Conservation (phyloP, 495 filamentous ascomycete species). For the Xylaria acuta region DNA sequence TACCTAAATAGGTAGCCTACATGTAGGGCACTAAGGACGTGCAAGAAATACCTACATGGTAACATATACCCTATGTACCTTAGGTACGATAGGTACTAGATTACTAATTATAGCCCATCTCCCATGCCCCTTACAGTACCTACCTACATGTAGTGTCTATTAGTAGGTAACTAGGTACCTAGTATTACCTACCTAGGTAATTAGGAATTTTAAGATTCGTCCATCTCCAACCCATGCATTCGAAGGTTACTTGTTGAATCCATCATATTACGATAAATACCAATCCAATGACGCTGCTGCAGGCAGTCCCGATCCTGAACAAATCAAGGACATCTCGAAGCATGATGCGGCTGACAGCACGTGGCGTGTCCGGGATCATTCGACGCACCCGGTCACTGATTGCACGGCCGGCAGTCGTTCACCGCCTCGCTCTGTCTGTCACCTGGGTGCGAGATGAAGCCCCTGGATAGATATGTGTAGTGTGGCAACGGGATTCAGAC, state of each 20-base stretch:
- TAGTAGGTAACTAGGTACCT: too few species aligned
- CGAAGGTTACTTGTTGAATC: background rate
- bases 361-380: slow-evolving; percentile 46
- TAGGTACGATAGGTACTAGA: background rate
- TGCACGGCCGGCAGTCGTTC: background rate
- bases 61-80: too few species aligned
- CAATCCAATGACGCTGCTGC: background rate
- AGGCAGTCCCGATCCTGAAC: background rate
- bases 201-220: too few species aligned
- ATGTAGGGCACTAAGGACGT: too few species aligned
- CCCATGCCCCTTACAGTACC: too few species aligned
- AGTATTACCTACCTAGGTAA: too few species aligned
- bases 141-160: too few species aligned
- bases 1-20: too few species aligned
- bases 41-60: too few species aligned
- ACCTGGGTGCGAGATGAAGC: background rate
- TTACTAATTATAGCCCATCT: background rate
- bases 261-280: background rate
- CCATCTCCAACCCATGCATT: too few species aligned
- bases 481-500: background rate
- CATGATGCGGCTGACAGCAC: slow-evolving; percentile 4
- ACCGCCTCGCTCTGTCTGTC: background rate
- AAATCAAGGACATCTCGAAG: background rate
- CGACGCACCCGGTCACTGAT: background rate
- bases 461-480: background rate